Evolutionary conservation across 225 moss, liverwort and hornwort genomes (phyloP).

Genomic region (Physcomitrium patens): DNA sequence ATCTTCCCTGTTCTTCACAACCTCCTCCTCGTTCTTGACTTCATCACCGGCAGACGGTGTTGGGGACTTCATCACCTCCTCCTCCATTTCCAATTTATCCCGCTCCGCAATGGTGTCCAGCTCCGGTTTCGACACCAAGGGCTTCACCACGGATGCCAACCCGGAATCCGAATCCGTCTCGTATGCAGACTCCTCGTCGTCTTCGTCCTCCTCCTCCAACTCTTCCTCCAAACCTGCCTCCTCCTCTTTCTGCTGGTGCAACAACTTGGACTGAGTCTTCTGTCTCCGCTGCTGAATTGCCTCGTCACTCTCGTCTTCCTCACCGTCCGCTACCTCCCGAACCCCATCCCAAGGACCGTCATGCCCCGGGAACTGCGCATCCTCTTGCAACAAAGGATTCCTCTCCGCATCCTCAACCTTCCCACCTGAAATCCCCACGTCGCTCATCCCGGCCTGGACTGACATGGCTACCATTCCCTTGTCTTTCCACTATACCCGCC

Average conservation of each 20-base stretch:
- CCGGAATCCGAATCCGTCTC: constrained; percentile 77
- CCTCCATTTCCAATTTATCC: constrained; percentile 68
- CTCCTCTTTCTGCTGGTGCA: constrained; percentile 66
- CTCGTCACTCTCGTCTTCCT: constrained; percentile 75
- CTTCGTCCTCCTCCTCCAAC: constrained; percentile 74
- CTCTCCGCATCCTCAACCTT: constrained; percentile 74
- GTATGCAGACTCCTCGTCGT: constrained; percentile 68
- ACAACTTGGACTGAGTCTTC: constrained; percentile 54
- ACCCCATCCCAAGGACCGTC: constrained; percentile 66
- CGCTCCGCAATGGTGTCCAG: constrained; percentile 67
- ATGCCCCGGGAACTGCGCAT: constrained; percentile 52
- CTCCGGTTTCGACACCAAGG: constrained; percentile 69
- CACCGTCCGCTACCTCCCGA: constrained; percentile 62
- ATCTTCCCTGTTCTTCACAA: constrained; percentile 65
- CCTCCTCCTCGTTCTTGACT: constrained; percentile 66
- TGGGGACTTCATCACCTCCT: constrained; percentile 57
- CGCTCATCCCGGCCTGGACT: constrained; percentile 71
- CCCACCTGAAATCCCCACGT: constrained; percentile 69
- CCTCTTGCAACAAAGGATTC: constrained; percentile 55
- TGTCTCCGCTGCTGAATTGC: constrained; percentile 68
- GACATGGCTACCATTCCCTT: constrained; percentile 43
- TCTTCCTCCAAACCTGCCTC: constrained; percentile 67
- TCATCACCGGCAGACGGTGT: constrained; percentile 64
- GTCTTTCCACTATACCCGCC: neutral
- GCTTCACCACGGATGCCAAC: constrained; percentile 67